Evolutionary conservation across 2,329 filamentous ascomycete species (phyloP).

Genomic region (Colletotrichum liaoningense): DNA sequence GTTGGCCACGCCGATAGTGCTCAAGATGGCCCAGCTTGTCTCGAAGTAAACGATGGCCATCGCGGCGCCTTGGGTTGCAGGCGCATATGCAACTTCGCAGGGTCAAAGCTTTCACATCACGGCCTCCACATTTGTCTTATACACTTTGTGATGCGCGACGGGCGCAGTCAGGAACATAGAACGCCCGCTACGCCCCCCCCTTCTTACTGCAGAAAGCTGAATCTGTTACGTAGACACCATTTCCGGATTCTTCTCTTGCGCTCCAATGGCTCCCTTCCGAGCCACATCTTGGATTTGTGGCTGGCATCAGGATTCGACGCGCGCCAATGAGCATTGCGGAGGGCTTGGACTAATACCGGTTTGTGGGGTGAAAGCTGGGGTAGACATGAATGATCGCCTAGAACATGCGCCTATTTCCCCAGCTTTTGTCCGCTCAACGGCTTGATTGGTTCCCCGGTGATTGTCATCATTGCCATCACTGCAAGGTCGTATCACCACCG

Average conservation of each 20-base stretch:
- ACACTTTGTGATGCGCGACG: background rate
- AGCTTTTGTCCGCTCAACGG: background rate
- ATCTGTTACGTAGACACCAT: background rate
- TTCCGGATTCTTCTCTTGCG: background rate
- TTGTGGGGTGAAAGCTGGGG: conserved; percentile 13
- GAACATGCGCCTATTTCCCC: background rate
- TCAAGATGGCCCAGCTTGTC: conserved; percentile 56
- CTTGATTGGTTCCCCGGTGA: background rate
- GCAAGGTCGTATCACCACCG: background rate
- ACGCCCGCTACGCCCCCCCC: background rate
- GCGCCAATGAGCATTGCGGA: conserved; percentile 1
- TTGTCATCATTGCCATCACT: background rate
- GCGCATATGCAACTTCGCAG: background rate
- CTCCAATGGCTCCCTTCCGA: background rate
- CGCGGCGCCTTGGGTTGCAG: background rate
- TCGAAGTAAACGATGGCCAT: conserved; percentile 49
- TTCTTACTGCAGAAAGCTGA: background rate
- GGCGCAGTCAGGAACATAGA: background rate
- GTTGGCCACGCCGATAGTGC: conserved; percentile 53
- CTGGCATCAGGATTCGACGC: background rate
- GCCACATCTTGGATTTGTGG: conserved; percentile 1
- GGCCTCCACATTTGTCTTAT: conserved; percentile 10
- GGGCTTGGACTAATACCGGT: background rate
- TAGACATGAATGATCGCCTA: background rate
- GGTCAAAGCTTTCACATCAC: conserved; percentile 3